Conservation (phyloP, 148 eudicot genomes). For the Oxyria digyna region DNA sequence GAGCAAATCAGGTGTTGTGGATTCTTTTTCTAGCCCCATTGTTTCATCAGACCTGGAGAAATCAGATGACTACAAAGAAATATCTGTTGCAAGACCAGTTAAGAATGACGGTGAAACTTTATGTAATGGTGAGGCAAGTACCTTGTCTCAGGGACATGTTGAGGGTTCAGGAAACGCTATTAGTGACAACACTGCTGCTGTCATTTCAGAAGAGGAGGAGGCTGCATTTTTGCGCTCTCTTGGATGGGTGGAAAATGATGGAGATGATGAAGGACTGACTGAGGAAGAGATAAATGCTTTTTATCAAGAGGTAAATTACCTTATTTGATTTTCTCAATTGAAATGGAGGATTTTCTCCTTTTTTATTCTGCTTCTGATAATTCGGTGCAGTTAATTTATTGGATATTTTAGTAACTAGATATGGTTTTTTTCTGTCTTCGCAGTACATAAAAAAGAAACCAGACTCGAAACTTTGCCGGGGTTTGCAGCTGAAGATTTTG, state of each 20-base stretch:
- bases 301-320: constrained; percentile 43
- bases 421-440: neutral
- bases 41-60: constrained; percentile 24
- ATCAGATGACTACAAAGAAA: constrained; percentile 23
- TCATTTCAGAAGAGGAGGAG: constrained; percentile 64
- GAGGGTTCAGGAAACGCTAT: constrained; percentile 25
- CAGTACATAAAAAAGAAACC: constrained; percentile 44
- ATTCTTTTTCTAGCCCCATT: constrained; percentile 21
- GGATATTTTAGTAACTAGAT: neutral
- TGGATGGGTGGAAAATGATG: constrained; percentile 81
- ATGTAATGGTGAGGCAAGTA: constrained; percentile 29
- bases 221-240: constrained; percentile 67
- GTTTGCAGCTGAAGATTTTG: constrained; percentile 25
- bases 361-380: neutral
- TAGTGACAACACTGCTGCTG: constrained; percentile 23
- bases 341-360: neutral
- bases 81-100: constrained; percentile 13
- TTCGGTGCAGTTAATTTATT: neutral
- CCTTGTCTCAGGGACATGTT: constrained; percentile 11
- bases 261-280: constrained; percentile 86
- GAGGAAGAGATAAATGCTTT: constrained; percentile 89
- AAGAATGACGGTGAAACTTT: constrained; percentile 29
- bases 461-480: constrained; percentile 28
- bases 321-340: neutral
- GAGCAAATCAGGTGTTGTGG: constrained; percentile 12